Evolutionary conservation across 164 flowering plant genomes (phyloP), one percentile per base, ranked within the genome.

Genomic region (Vitis riparia): DNA sequence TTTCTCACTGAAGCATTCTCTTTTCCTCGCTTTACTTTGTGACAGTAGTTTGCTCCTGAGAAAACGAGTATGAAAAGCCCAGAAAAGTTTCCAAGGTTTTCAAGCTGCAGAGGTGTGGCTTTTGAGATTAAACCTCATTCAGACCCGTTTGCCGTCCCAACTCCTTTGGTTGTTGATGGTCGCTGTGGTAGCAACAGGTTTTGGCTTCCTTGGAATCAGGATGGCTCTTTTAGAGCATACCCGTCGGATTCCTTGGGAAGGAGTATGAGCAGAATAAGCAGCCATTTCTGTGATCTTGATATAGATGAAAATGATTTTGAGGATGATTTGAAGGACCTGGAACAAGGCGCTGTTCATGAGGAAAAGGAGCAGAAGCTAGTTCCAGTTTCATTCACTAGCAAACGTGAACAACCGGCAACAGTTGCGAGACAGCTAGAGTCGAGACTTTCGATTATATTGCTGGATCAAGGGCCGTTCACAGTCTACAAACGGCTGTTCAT

Each of bases 381-480:
- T 27, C 17, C 61, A 44, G 9, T 55, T 19, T 8, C 47, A 1
- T 23, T 51, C 19, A 29, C 44, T 29, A 65, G 47, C 5, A 65
- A 65, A 14, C 47, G 58, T 9, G 48, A 65, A 23, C 61, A 66
- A 37, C 44, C 5, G 44, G 44, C 44, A 37, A 37, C 0, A 37
- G 44, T 37, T 37, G 5, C 5, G 44, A 37, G 7, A 37, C 44
- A 37, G 44, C 5, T 0, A 5, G 48, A 4, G 44, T 52, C 68
- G 2, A 75, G 89, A 71, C 75, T 86, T 9, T 80, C 83, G 0
- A 60, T 79, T 9, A 84, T 86, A 19, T 27, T 72, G 68, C 75
- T 72, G 2, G 75, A 72, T 9, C 75, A 72, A 52, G 75, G 75
- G 6, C 13, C 59, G 50, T 72, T 72, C 66, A 72, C 75, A 2